Evolutionary conservation across 768 basidiomycete species (phyloP), one percentile per base, ranked within the genome.

Genomic region (Kwoniella pini): DNA sequence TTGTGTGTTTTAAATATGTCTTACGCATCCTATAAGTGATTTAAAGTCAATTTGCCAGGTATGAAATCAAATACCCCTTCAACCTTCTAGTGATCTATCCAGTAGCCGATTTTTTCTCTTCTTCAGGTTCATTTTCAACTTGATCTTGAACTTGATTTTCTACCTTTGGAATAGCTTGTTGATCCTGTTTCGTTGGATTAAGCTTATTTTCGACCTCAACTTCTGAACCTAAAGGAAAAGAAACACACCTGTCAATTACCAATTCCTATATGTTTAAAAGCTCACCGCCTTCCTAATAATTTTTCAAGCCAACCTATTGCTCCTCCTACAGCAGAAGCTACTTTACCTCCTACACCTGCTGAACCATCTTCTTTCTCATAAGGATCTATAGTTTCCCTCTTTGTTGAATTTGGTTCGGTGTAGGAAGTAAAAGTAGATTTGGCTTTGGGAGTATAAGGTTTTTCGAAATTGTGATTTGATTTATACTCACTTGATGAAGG

Each of bases 41-140:
- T n/a, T n/a, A n/a, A n/a, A n/a, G n/a, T n/a, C n/a, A n/a, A n/a
- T n/a, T n/a, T n/a, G n/a, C n/a, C n/a, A n/a, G n/a, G n/a, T n/a
- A n/a, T n/a, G n/a, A n/a, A n/a, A n/a, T n/a, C n/a, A n/a, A n/a
- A n/a, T n/a, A n/a, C n/a, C n/a, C n/a, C n/a, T 36, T 15, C 33
- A 36, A 9, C 33, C 7, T 9, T 36, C 33, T 9, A 15, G 33
- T 36, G 15, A 36, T 43, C 36, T 48, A 68, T 27, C 67, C 67
- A 26, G 67, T 72, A 31, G 70, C 67, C n/a, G 54, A 24, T 42
- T 72, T 69, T 64, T 65, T 64, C 62, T 63, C 64, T 38, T 61
- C 43, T 43, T 60, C 31, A 26, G 49, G 57, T 51, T 38, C 42
- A n/a, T 44, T 44, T 36, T 36, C 33, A 36, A 7, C 7, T 15